A percentile compares a stretch with the other conserved stretches of the same genome.
Evolutionary conservation across 768 basidiomycete genomes (phyloP).

Genomic region (Termitomyces sp.): DNA sequence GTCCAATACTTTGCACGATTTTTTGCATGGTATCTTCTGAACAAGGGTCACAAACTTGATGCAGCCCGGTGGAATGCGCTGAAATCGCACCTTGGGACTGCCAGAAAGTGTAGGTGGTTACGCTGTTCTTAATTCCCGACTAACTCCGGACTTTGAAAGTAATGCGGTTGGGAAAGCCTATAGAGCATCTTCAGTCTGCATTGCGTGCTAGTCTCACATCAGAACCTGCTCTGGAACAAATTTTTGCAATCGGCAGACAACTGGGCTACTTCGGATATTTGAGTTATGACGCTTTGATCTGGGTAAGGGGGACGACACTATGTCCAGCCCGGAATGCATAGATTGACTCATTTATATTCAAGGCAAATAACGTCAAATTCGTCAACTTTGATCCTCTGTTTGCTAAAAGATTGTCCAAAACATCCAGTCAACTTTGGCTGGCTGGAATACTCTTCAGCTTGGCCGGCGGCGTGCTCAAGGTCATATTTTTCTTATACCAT

Average conservation of each 20-base stretch:
- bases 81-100: constrained; percentile 79
- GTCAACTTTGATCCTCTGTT: constrained; percentile 55
- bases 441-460: constrained; percentile 82
- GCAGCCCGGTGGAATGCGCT: constrained; percentile 78
- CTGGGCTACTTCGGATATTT: constrained; percentile 87
- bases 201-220: constrained; percentile 58
- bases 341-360: not conserved
- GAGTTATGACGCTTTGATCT: constrained; percentile 74
- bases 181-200: constrained; percentile 91
- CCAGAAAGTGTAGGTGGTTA: constrained; percentile 68
- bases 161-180: constrained; percentile 86
- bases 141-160: constrained; percentile 41
- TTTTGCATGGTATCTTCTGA: constrained; percentile 76
- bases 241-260: constrained; percentile 78
- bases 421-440: constrained; percentile 83
- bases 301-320: constrained; percentile 49
- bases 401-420: constrained; percentile 51
- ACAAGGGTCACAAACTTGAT: constrained; percentile 61
- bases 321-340: not conserved
- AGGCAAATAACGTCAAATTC: constrained; percentile 68
- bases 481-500: constrained; percentile 17
- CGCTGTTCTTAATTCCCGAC: not conserved
- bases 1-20: constrained; percentile 90
- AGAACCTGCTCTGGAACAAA: constrained; percentile 59
- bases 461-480: constrained; percentile 64